Evolutionary conservation across 352 stramenopile species (phyloP), one percentile per base, ranked within the genome.

Genomic region (Pilasporangium apinafurcum): DNA sequence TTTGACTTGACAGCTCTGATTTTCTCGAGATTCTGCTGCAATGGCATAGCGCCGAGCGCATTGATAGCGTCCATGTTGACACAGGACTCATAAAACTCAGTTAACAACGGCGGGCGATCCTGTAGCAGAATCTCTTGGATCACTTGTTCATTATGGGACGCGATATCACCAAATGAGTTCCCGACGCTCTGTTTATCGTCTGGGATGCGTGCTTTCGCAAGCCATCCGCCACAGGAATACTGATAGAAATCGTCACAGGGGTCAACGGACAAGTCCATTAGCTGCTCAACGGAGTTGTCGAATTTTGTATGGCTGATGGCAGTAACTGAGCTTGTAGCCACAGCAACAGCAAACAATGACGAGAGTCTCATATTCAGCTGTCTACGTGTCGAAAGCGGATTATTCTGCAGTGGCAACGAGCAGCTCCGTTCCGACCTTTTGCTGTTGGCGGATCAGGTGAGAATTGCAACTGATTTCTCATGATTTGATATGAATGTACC

Each of bases 161-260:
- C 24, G 16, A 81, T 65, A 32, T 30, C 58, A 22, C 53, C 39
- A 48, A 86, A 86, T 36, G 66, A 81, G 26, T 63, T 67, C 37
- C 73, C 60, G 8, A 76, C 45, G 37, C 43, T 60, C 5, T 36
- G 17, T 25, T 65, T 46, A 42, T 77, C 56, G 8, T 28, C 21
- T 14, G 49, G 37, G 29, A 83, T 77, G 2, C 55, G 40, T 32
- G 62, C 67, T 18, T 59, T 58, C 40, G 48, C 46, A 33, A 83
- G 44, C 72, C 75, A 88, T 18, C 32, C 38, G 30, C 75, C 72
- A 43, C 75, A 87, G 36, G 64, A 55, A 65, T 79, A 85, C 35
- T 77, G 51, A 63, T 87, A 91, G 36, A 88, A 87, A 60, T 91
- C 76, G 9, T 69, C 52, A 48, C 75, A 88, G 8, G 79, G 79